Conservation (phyloP, 805 yeast genomes). For the Tetrapisispora iriomotensis region DNA sequence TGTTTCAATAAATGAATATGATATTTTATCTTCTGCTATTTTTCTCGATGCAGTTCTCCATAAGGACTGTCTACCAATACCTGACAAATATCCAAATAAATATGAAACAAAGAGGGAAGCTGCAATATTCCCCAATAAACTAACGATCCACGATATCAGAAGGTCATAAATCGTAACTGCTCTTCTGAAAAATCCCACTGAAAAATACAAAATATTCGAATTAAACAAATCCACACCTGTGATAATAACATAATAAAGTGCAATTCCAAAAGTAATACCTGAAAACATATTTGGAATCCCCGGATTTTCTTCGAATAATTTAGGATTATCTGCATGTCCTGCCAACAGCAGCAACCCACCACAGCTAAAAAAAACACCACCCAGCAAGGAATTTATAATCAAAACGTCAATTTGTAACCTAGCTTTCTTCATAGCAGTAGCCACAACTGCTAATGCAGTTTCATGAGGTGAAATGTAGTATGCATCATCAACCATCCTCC, state of each 20-base stretch:
- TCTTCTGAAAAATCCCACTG: constrained; percentile 57
- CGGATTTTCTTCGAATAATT: constrained; percentile 33
- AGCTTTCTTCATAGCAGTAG: constrained; percentile 77
- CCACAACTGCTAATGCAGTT: constrained; percentile 75
- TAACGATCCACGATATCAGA: constrained; percentile 52
- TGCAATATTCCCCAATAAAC: constrained; percentile 58
- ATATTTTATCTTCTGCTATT: constrained; percentile 38
- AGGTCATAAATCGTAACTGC: constrained; percentile 61
- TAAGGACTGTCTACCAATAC: constrained; percentile 33
- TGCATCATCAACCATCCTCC: constrained; percentile 3
- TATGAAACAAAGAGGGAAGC: constrained; percentile 58
- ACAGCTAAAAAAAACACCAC: constrained; percentile 56
- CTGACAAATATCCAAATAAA: constrained; percentile 49
- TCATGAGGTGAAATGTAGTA: constrained; percentile 67
- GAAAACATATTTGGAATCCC: constrained; percentile 47
- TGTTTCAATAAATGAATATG: constrained; percentile 47
- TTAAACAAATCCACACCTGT: constrained; percentile 67
- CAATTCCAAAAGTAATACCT: constrained; percentile 61
- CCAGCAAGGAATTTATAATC: constrained; percentile 55
- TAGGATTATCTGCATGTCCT: constrained; percentile 43
- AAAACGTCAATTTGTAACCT: constrained; percentile 53
- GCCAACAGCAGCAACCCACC: constrained; percentile 64
- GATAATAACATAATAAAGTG: constrained; percentile 62
- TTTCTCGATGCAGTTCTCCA: constrained; percentile 41
- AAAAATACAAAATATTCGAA: constrained; percentile 64